Evolutionary conservation across 306 rosid genomes (phyloP).

Genomic region (Quercus agrifolia): DNA sequence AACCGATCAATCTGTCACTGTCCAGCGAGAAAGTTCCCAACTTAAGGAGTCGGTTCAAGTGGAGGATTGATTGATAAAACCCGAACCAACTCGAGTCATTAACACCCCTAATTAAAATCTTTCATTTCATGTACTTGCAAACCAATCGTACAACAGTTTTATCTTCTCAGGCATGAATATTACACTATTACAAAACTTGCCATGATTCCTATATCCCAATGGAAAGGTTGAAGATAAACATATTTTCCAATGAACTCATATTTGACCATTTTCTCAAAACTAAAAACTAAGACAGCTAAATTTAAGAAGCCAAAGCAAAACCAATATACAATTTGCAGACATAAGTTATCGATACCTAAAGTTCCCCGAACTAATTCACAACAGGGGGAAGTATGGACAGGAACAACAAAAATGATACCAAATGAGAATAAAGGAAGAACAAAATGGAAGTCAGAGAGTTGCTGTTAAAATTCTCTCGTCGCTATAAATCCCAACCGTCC

Average conservation of each 20-base stretch:
- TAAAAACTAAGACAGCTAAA: neutral
- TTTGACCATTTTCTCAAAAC: constrained; percentile 14
- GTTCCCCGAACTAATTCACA: constrained; percentile 48
- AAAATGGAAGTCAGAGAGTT: constrained; percentile 27
- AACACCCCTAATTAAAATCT: neutral
- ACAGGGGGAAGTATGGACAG: constrained; percentile 31
- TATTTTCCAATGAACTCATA: neutral
- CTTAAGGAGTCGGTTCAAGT: too few species aligned
- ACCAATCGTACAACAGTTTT: too few species aligned
- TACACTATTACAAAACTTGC: too few species aligned
- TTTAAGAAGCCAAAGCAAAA: constrained; percentile 29
- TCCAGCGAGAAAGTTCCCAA: too few species aligned
- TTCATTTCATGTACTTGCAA: neutral
- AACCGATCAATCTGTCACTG: too few species aligned
- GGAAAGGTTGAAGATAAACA: neutral
- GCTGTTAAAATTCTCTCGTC: constrained; percentile 16
- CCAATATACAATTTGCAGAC: constrained; percentile 61
- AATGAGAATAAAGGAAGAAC: constrained; percentile 11
- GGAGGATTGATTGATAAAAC: too few species aligned
- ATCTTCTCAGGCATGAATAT: neutral
- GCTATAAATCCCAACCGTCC: constrained; percentile 97
- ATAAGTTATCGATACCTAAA: constrained; percentile 31
- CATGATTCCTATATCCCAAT: neutral
- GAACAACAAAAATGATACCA: constrained; percentile 28
- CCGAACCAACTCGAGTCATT: too few species aligned